A percentile compares a stretch with the other conserved stretches of the same genome.
Evolutionary conservation across 345 rosid genomes (phyloP).

Genomic region (Melaleuca alternifolia): DNA sequence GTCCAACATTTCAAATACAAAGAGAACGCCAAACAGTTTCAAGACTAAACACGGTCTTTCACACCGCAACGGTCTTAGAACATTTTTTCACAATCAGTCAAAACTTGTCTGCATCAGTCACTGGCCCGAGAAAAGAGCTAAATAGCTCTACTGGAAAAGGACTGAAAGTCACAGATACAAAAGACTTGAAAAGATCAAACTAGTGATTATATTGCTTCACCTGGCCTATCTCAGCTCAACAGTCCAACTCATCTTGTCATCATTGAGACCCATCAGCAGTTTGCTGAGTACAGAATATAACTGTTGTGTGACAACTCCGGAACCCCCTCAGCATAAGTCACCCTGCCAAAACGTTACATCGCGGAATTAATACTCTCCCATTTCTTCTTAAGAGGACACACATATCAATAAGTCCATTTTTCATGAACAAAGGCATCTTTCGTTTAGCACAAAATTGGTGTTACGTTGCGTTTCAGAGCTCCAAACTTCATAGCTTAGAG

Average conservation of each 20-base stretch:
- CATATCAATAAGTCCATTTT: not conserved
- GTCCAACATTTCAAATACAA: not conserved
- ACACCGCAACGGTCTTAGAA: not conserved
- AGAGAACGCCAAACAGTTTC: not conserved
- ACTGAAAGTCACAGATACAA: no score
- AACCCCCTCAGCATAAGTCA: slow-evolving; percentile 46
- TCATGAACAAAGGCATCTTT: not conserved
- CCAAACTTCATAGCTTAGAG: not conserved
- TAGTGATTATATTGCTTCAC: not conserved
- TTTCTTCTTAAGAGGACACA: not conserved
- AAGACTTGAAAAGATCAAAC: not conserved
- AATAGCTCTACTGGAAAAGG: not conserved
- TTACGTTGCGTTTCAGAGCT: not conserved
- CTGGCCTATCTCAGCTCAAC: slow-evolving; percentile 29
- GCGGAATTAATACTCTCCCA: not conserved
- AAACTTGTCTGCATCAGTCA: not conserved
- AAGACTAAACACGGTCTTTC: not conserved
- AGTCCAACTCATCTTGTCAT: slow-evolving; percentile 88
- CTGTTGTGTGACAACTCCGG: slow-evolving; percentile 51
- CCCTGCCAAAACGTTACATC: slow-evolving; percentile 21
- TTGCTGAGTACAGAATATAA: slow-evolving; percentile 57
- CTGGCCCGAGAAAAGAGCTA: not conserved
- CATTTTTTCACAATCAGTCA: not conserved
- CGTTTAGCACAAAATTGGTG: not conserved
- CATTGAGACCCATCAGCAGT: slow-evolving; percentile 78